These are phyloP conservation scores for Acacia concinna DNA, from an alignment of 331 rosid species.

Conservation along the genomic window DNA sequence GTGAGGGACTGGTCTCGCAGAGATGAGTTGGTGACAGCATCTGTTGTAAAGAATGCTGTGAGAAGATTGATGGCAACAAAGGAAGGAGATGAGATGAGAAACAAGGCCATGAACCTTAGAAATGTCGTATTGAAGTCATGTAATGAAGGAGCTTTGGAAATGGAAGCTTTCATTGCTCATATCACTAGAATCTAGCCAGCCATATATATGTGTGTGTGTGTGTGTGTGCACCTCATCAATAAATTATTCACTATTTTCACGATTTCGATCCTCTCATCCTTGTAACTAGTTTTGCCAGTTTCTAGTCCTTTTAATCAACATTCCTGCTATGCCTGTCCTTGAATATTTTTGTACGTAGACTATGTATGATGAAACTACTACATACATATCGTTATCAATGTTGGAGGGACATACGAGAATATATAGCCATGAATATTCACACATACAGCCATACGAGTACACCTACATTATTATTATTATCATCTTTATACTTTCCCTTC, in stretches of 20 bases:
- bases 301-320: not conserved
- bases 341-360: not conserved
- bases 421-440: not conserved
- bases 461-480: not conserved
- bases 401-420: not conserved
- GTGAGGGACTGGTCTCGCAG: constrained; percentile 47
- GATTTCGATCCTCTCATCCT: too few species aligned
- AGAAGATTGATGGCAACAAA: constrained; percentile 45
- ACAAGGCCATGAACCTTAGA: constrained; percentile 44
- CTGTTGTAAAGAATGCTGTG: constrained; percentile 38
- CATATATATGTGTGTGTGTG: not conserved
- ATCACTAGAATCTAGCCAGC: constrained; percentile 26
- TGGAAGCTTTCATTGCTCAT: constrained; percentile 61
- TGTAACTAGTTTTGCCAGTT: not conserved
- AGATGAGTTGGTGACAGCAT: constrained; percentile 35
- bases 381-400: not conserved
- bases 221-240: not conserved
- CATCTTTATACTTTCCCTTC: not conserved
- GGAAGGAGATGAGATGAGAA: constrained; percentile 57
- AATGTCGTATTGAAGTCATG: constrained; percentile 34
- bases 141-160: constrained; percentile 48
- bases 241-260: not conserved
- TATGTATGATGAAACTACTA: not conserved
- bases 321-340: not conserved
- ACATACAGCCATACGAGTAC: not conserved